Base-by-base conservation (phyloP, 495 filamentous ascomycete genomes). In the Daldinia vernicosa region DNA sequence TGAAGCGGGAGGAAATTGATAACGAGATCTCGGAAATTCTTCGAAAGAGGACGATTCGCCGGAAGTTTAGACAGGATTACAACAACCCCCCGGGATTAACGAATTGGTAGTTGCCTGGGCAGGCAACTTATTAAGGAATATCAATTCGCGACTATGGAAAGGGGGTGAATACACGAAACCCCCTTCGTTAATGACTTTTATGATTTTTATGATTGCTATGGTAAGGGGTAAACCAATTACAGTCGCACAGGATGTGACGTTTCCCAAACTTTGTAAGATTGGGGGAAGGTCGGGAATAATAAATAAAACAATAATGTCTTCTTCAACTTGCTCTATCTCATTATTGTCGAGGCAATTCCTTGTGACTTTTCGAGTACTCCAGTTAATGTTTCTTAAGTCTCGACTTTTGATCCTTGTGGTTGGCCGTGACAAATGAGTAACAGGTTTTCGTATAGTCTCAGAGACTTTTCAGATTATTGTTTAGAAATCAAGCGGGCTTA, bases 21-120 rank as follows among this genome's bases (percentile, higher is more conserved):
- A 12, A 60, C 1, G 70, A 72, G 55, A 66, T 74, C 0, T 28
- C 40, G 0, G 0, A 47, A n/a, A 63, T 71, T 0, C 55, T 9
- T 5, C 26, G 52, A 2, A 33, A 47, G 0, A 59, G 67, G 24
- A 19, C 58, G 28, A 68, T 71, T 14, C 63, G 74, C 1, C 67
- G 65, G 32, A 47, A 45, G 7, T 69, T 73, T 26, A 24, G 73
- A 15, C 39, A 24, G 45, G 66, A 74, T 14, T 64, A 66, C 0
- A 74, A 74, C 53, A 1, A 66, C 8, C 15, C 60, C 0, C 9
- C 27, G 0, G 64, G 64, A 4, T 1, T 73, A 3, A 11, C 12
- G 15, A 71, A 66, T 19, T 75, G 63, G 63, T 73, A 27, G 68
- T 22, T 24, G 43, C 19, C 8, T 4, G 24, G 19, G 19, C 5